Base-by-base conservation (phyloP, 306 rosid species). In the Cercis canadensis region DNA sequence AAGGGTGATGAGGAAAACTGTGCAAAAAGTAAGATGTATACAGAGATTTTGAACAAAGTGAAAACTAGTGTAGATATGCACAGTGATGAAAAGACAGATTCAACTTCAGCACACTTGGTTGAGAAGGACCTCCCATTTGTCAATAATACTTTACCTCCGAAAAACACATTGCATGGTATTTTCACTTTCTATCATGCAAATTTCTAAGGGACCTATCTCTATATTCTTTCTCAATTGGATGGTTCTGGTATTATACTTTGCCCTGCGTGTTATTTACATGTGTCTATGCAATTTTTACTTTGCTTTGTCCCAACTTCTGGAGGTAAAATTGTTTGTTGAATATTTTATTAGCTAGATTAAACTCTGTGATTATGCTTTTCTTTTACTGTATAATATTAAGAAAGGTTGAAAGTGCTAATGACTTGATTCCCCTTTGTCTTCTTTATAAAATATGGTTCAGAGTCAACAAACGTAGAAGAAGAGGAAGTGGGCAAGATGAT, bases 401-500 rank as follows among this genome's bases (percentile, higher is more conserved):
- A 60, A 50, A 19, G 33, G 6, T 61, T 49, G 54, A 7, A 49
- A 36, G 51, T 37, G 44, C 34, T 33, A 15, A 46, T 31, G 1
- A 16, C 5, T 17, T 78, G 34, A 65, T 75, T 45, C 55, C 66
- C 62, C 72, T 9, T 31, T 69, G 50, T 59, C 62, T 34, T 32
- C 53, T 36, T 14, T 39, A 50, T 33, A 44, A 70, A 75, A 33
- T 12, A 47, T 44, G 43, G 43, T 78, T 65, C 75, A 82, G 87
- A 75, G 73, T 63, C 81, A 8, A 46, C 66, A 58, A 82, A 70
- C 70, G 54, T 75, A 41, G 83, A 82, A 75, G 87, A 82, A 36
- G 81, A 82, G 65, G 87, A 82, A 75, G 87, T 78, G 11, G 70
- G 83, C 78, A 75, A 75, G 70, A 78, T 78, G 83, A 55, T 82